Evolutionary conservation across 176 grass and related monocot genomes (phyloP), one percentile per base, ranked within the genome.

Genomic region (Stipa capillata): DNA sequence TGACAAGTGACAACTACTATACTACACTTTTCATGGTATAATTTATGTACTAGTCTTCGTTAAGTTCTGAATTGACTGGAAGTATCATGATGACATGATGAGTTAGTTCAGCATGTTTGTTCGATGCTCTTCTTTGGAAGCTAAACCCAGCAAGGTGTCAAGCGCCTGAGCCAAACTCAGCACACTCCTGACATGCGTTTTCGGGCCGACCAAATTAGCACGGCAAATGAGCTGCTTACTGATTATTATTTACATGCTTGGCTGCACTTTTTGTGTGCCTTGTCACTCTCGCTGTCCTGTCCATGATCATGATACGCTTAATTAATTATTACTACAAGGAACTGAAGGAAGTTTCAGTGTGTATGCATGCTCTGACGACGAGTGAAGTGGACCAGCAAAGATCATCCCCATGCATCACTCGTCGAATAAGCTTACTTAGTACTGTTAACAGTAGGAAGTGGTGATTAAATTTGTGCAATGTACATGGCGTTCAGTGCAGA

Each of bases 401-500:
- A 50, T 54, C 21, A 25, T 14, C 32, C 42, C 5, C 25, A 25
- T 23, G 77, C 23, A 42, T 50, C 23, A 8, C 14, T 2, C 0
- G 21, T 43, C 24, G 39, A 68, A 29, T 28, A 21, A 66, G 36
- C n/a, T n/a, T n/a, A n/a, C n/a, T 28, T 68, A n/a, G n/a, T n/a
- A n/a, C n/a, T 27, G 2, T 3, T 40, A 6, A n/a, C n/a, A n/a
- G n/a, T n/a, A n/a, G n/a, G n/a, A n/a, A n/a, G 13, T 5, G 44
- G 36, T 79, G 33, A 73, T 12, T 57, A 47, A 20, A 8, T 4
- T 48, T 57, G 7, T 53, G 58, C 2, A 4, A 55, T 53, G 25
- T 37, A 5, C 78, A 44, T 61, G 84, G 12, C 31, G 80, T 82
- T 60, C 80, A 98, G 96, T 98, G 96, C 92, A 92, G 81, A 75